phyloP scores from a whole-genome alignment of 2,329 filamentous ascomycete species.

The Trichoderma citrinoviride region DNA sequence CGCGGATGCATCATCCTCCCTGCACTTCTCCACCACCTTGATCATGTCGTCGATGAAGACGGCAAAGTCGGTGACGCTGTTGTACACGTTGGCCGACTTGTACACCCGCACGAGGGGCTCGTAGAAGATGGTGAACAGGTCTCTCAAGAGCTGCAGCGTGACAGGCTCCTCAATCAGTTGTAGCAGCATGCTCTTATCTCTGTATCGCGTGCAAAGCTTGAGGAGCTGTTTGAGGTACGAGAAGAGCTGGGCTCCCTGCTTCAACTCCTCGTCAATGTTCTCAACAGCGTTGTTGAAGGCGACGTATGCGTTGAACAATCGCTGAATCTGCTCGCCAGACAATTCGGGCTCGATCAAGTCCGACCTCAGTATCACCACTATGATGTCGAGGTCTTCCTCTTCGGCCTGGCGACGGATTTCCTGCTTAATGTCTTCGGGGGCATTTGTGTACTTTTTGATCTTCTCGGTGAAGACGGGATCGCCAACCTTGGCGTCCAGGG shows the following conservation, averaged over 20 bases:
- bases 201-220: slow-evolving; percentile 84
- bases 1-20: slow-evolving; percentile 77
- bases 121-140: slow-evolving; percentile 98
- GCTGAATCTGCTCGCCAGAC: slow-evolving; percentile 71
- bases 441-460: slow-evolving; percentile 73
- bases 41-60: slow-evolving; percentile 92
- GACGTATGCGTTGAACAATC: slow-evolving; percentile 90
- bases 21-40: slow-evolving; percentile 63
- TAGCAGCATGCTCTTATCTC: slow-evolving; percentile 97
- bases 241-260: slow-evolving; percentile 86
- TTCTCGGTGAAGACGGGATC: slow-evolving; percentile 78
- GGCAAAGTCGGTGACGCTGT: slow-evolving; percentile 93
- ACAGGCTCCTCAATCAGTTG: slow-evolving; percentile 92
- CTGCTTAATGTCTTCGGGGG: slow-evolving; percentile 71
- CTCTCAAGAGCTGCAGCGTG: slow-evolving; percentile 93
- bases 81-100: slow-evolving; percentile 98
- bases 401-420: slow-evolving; percentile 71
- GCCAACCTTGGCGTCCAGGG: slow-evolving; percentile 72
- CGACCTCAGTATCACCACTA: slow-evolving; percentile 80
- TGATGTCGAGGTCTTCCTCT: slow-evolving; percentile 73
- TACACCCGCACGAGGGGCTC: slow-evolving; percentile 95
- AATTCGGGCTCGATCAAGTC: slow-evolving; percentile 72
- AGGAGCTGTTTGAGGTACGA: slow-evolving; percentile 92
- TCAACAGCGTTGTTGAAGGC: slow-evolving; percentile 92
- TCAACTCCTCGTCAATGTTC: slow-evolving; percentile 83